Conservation (phyloP, 2,329 filamentous ascomycete species). For the Beauveria caledonica region DNA sequence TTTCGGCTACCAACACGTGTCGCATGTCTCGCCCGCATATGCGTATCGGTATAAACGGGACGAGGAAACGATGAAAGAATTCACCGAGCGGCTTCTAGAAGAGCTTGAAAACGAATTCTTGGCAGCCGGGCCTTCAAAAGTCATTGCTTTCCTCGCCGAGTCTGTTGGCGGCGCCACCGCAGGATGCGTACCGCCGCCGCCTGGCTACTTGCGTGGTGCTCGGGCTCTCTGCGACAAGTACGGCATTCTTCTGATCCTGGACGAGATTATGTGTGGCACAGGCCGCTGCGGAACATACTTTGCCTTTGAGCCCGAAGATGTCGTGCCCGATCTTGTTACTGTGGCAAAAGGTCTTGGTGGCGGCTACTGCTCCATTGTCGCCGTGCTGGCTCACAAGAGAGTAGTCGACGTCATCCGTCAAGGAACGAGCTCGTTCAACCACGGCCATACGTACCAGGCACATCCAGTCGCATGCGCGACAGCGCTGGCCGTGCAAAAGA, state of each 20-base stretch:
- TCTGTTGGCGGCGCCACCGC: constrained; percentile 40
- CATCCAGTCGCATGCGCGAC: constrained; percentile 30
- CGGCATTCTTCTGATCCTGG: constrained; percentile 46
- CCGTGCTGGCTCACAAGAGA: constrained; percentile 40
- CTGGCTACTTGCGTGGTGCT: constrained; percentile 47
- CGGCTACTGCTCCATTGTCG: constrained; percentile 48
- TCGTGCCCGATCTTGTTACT: constrained; percentile 46
- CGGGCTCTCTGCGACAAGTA: constrained; percentile 45
- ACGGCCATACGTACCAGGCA: constrained; percentile 47
- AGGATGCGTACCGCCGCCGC: constrained; percentile 41
- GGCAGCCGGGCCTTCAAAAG: constrained; percentile 34
- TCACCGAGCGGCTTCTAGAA: constrained; percentile 29
- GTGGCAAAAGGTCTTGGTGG: constrained; percentile 52
- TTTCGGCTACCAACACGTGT: constrained; percentile 19
- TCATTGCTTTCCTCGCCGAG: constrained; percentile 43
- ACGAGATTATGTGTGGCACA: constrained; percentile 62
- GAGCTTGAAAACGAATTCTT: constrained; percentile 42
- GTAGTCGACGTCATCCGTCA: constrained; percentile 40
- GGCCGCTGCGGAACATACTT: constrained; percentile 48
- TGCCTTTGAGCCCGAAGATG: constrained; percentile 26
- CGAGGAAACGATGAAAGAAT: constrained; percentile 31
- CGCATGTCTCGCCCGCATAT: constrained; percentile 20
- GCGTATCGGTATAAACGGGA: constrained; percentile 17
- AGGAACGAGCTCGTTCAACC: constrained; percentile 40
- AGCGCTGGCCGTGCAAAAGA: constrained; percentile 29